Percentiles rank a stretch among this genome's conserved stretches.
These are phyloP conservation scores for Polyplosphaeria fusca DNA, from an alignment of 495 filamentous ascomycete genomes.

Conservation along the genomic window DNA sequence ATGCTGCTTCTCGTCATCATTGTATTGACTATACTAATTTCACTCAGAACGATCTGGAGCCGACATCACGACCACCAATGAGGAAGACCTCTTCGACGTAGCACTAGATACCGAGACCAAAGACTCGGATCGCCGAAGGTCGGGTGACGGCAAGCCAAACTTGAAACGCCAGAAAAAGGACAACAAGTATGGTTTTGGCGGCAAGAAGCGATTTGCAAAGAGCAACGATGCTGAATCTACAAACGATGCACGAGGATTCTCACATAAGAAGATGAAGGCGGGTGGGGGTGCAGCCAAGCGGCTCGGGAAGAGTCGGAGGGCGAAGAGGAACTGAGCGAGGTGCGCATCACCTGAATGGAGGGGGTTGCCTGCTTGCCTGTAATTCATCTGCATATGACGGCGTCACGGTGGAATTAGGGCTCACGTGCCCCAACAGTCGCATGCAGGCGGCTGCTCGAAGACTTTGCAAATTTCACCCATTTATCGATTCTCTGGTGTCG, in stretches of 20 bases:
- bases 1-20: constrained; percentile 39
- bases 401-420: too few relatives aligned
- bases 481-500: too few relatives aligned
- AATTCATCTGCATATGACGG: too few relatives aligned
- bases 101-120: constrained; percentile 74
- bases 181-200: constrained; percentile 87
- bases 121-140: constrained; percentile 34
- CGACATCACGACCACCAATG: constrained; percentile 56
- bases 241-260: constrained; percentile 75
- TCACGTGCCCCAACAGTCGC: too few relatives aligned
- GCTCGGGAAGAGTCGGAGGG: constrained; percentile 64
- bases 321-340: constrained; percentile 35
- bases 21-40: constrained; percentile 31
- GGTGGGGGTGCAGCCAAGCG: constrained; percentile 44
- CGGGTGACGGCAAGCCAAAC: constrained; percentile 46
- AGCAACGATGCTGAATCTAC: constrained; percentile 78
- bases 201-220: constrained; percentile 87
- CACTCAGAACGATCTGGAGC: constrained; percentile 76
- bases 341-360: too few relatives aligned
- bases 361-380: too few relatives aligned
- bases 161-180: constrained; percentile 88
- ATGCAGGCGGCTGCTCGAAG: too few relatives aligned
- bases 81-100: constrained; percentile 91
- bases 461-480: too few relatives aligned
- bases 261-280: constrained; percentile 77